These are phyloP conservation scores for Puccinia sorghi DNA, from an alignment of 1,284 basidiomycete genomes.

Conservation along the genomic window DNA sequence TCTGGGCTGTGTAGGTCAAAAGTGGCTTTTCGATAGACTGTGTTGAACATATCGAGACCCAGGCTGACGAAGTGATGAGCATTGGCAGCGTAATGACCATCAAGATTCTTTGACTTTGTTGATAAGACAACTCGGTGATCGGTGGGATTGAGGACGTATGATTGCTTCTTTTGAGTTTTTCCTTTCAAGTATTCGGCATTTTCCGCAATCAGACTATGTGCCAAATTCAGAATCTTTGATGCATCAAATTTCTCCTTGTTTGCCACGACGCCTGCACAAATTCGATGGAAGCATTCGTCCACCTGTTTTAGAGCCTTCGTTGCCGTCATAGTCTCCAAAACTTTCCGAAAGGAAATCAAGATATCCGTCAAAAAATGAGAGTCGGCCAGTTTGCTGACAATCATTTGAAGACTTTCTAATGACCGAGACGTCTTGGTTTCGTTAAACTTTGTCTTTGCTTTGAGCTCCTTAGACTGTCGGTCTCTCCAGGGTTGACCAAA, in stretches of 20 bases:
- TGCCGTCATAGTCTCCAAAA: conserved; percentile 83
- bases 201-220: conserved; percentile 84
- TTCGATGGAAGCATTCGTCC: conserved; percentile 82
- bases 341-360: conserved; percentile 75
- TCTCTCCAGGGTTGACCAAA: conserved; percentile 94
- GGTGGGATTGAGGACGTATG: conserved; percentile 56
- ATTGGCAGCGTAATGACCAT: conserved; percentile 77
- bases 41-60: conserved; percentile 87
- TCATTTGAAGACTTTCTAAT: conserved; percentile 77
- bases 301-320: conserved; percentile 79
- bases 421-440: conserved; percentile 80
- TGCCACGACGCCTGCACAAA: conserved; percentile 79
- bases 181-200: conserved; percentile 73
- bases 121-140: conserved; percentile 46
- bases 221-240: conserved; percentile 74
- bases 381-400: conserved; percentile 71
- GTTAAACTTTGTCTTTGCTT: conserved; percentile 78
- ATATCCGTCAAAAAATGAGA: conserved; percentile 74
- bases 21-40: conserved; percentile 77
- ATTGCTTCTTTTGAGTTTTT: conserved; percentile 59
- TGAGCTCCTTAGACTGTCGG: conserved; percentile 80
- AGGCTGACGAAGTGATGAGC: conserved; percentile 85
- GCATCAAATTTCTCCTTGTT: conserved; percentile 71
- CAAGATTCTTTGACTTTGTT: conserved; percentile 62
- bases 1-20: conserved; percentile 78